Evolutionary conservation across 768 basidiomycete species (phyloP), one percentile per base, ranked within the genome.

Genomic region (Cystofilobasidium macerans): DNA sequence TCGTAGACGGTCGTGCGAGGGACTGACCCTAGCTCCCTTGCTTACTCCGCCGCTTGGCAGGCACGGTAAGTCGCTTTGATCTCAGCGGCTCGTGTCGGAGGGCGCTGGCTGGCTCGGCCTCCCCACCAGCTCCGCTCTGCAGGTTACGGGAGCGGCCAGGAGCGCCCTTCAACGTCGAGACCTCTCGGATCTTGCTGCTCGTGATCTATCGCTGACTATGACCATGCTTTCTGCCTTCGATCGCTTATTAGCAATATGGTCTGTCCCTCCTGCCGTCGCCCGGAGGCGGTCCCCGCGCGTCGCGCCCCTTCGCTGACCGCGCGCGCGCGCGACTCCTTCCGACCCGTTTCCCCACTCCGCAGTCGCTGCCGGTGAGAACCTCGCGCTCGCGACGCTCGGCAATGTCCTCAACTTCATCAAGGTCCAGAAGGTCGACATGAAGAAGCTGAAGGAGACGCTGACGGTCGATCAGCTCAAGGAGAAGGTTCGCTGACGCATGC

Each of bases 361-460:
- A 67, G 95, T 99, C 69, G 95, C 91, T 72, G 95, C 95, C 51
- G 95, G 95, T 77, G 94, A 98, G 75, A 84, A 98, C 43, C 81
- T 93, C 36, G 89, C 89, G 0, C 80, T 98, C 40, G 91, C 95
- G 70, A 88, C 91, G 0, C 82, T 98, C 80, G 94, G 93, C 20
- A 94, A 94, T 70, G 92, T 94, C 53, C 80, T 98, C 71, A 99
- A 99, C 79, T 93, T 90, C 76, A 78, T 99, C 70, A 99, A 98
- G 78, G 79, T 91, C 11, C 85, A 99, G 80, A 98, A 94, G 82
- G 86, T 95, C 51, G 93, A 97, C 73, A 87, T 92, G 62, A 67
- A 67, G 65, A 67, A 67, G 65, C 61, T 67, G 40, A 59, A 67
- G 60, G 60, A 53, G 12, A 60, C 61, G 60, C 60, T 67, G n/a